Evolutionary conservation across 2,329 filamentous ascomycete species (phyloP).

Genomic region (Fusarium sp.): DNA sequence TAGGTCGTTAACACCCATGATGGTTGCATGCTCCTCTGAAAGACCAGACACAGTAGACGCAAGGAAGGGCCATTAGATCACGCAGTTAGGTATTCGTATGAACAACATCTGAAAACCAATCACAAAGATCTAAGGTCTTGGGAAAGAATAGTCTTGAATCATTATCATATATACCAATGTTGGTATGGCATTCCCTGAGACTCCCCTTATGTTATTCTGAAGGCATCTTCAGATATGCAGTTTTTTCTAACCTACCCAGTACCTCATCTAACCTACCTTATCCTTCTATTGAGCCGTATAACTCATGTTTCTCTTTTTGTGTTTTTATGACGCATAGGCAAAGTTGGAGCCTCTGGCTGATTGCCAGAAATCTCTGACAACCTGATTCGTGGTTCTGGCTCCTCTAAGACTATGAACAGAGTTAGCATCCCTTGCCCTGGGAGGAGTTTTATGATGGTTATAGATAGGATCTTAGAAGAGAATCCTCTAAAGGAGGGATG

Average conservation of each 20-base stretch:
- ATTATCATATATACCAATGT: neutral
- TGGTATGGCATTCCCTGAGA: neutral
- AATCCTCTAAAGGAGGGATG: neutral
- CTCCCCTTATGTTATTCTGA: neutral
- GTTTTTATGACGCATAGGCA: conserved; percentile 66
- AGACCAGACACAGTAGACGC: too few species aligned
- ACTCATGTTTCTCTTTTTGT: neutral
- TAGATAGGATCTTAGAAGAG: too few species aligned
- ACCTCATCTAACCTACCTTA: neutral
- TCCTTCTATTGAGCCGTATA: neutral
- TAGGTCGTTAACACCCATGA: too few species aligned
- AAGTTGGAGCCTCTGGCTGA: conserved; percentile 71
- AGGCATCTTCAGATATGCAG: neutral
- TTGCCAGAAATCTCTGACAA: conserved; percentile 80
- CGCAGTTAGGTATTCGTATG: too few species aligned
- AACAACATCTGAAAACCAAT: too few species aligned
- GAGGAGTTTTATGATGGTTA: neutral
- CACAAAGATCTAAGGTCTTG: too few species aligned
- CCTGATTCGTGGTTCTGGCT: conserved; percentile 70
- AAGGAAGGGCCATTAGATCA: too few species aligned
- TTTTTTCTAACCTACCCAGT: neutral
- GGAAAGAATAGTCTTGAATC: neutral
- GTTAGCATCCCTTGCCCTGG: neutral
- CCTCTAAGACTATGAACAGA: conserved; percentile 66
- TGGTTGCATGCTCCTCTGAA: too few species aligned